Percentiles rank a stretch among this genome's conserved stretches.
Evolutionary conservation across 768 basidiomycete species (phyloP).

Genomic region (Serendipita indica): DNA sequence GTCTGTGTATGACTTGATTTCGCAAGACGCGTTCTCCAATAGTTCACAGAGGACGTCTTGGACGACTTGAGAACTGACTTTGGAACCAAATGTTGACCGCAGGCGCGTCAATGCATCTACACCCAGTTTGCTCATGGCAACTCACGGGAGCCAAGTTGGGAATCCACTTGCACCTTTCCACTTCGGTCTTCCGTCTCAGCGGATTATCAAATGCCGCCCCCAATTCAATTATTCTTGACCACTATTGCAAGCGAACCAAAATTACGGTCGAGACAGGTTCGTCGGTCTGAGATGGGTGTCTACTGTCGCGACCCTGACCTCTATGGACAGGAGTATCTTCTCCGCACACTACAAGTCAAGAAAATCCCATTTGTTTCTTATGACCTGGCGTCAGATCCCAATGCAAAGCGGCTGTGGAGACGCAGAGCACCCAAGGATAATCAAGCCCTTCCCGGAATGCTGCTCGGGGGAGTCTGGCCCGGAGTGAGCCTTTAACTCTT

Average conservation of each 20-base stretch:
- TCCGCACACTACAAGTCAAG: conserved; percentile 73
- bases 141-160: no score
- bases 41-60: no score
- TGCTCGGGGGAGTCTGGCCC: conserved; percentile 60
- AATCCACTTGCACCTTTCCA: no score
- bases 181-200: no score
- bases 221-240: conserved; percentile 72
- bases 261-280: conserved; percentile 62
- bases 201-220: conserved; percentile 50
- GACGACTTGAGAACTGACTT: no score
- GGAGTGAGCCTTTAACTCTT: conserved; percentile 37
- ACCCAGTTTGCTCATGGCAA: no score
- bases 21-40: conserved; percentile 15
- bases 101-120: no score
- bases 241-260: conserved; percentile 72
- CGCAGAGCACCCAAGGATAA: conserved; percentile 73
- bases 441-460: conserved; percentile 70
- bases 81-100: no score
- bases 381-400: conserved; percentile 72
- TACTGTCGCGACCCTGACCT: not conserved
- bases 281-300: conserved; percentile 9
- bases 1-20: conserved; percentile 69
- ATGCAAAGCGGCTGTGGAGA: conserved; percentile 66
- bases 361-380: conserved; percentile 71
- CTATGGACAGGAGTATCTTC: conserved; percentile 48